These are phyloP conservation scores for Dendrobium huoshanense DNA, from an alignment of 106 monocot species.

Conservation along the genomic window DNA sequence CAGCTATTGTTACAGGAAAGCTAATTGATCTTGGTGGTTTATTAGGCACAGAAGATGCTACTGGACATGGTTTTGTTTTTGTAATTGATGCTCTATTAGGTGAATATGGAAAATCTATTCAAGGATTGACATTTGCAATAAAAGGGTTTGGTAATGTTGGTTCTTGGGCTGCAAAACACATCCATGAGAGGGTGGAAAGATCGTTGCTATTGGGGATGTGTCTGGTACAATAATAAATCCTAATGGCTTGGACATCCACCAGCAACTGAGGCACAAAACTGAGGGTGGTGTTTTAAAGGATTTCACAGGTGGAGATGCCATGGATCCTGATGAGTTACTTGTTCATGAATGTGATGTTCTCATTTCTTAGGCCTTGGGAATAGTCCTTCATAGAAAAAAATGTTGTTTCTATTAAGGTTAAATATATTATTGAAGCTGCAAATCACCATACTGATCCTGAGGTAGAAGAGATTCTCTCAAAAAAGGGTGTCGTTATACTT, in stretches of 20 bases:
- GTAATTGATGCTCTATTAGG: too few species aligned
- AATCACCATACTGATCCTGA: constrained; percentile 90
- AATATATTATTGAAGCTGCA: constrained; percentile 80
- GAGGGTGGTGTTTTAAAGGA: constrained; percentile 67
- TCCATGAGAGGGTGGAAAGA: constrained; percentile 78
- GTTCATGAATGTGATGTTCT: constrained; percentile 88
- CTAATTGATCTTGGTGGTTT: too few species aligned
- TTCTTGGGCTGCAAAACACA: constrained; percentile 78
- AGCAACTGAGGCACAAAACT: constrained; percentile 40
- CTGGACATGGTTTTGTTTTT: too few species aligned
- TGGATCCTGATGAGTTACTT: constrained; percentile 57
- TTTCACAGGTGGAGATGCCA: constrained; percentile 40
- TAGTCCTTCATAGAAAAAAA: constrained; percentile 86
- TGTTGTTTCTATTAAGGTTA: constrained; percentile 71
- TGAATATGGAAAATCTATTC: too few species aligned
- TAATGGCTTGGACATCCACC: constrained; percentile 63
- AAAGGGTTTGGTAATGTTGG: constrained; percentile 94
- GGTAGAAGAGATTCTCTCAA: constrained; percentile 87
- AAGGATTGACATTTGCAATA: too few species aligned
- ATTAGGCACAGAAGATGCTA: too few species aligned
- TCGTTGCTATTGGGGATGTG: constrained; percentile 65
- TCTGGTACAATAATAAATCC: constrained; percentile 56
- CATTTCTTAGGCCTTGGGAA: constrained; percentile 76
- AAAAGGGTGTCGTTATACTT: constrained; percentile 74
- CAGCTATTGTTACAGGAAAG: too few species aligned